A percentile compares a stretch with the other conserved stretches of the same genome.
These are phyloP conservation scores for Rugonectria rugulosa DNA, from an alignment of 2,329 filamentous ascomycete species.

Conservation along the genomic window DNA sequence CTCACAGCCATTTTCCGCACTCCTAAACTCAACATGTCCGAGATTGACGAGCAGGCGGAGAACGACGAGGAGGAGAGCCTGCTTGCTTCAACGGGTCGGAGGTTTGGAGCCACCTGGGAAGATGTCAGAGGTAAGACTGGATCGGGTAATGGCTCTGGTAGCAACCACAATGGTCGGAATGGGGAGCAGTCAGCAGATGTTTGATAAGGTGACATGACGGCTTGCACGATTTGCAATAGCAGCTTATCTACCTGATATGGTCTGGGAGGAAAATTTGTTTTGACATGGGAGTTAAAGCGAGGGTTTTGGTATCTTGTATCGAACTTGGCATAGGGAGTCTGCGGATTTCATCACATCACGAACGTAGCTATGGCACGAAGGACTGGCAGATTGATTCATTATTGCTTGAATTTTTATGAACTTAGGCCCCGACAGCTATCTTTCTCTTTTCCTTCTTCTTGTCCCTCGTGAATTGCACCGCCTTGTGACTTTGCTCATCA, in stretches of 20 bases:
- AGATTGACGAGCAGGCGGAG: conserved; percentile 88
- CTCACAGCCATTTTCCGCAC: conserved; percentile 80
- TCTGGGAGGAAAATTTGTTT: neutral
- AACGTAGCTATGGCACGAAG: conserved; percentile 5
- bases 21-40: conserved; percentile 76
- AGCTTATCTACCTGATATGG: neutral
- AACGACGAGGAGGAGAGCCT: conserved; percentile 94
- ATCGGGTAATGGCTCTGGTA: conserved; percentile 23
- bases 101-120: conserved; percentile 88
- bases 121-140: conserved; percentile 72
- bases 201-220: conserved; percentile 12
- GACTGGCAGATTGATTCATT: conserved; percentile 13
- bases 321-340: conserved; percentile 1
- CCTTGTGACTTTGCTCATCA: conserved; percentile 75
- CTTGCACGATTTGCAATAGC: neutral
- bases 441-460: conserved; percentile 44
- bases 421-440: conserved; percentile 48
- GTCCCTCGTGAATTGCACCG: conserved; percentile 63
- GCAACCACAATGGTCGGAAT: conserved; percentile 20
- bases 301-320: conserved; percentile 12
- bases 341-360: conserved; percentile 25
- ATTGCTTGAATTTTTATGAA: conserved; percentile 12
- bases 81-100: conserved; percentile 80
- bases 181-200: conserved; percentile 28
- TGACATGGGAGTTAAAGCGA: conserved; percentile 8